Conservation (phyloP, 208 protist species). For the Crithidia thermophila region DNA sequence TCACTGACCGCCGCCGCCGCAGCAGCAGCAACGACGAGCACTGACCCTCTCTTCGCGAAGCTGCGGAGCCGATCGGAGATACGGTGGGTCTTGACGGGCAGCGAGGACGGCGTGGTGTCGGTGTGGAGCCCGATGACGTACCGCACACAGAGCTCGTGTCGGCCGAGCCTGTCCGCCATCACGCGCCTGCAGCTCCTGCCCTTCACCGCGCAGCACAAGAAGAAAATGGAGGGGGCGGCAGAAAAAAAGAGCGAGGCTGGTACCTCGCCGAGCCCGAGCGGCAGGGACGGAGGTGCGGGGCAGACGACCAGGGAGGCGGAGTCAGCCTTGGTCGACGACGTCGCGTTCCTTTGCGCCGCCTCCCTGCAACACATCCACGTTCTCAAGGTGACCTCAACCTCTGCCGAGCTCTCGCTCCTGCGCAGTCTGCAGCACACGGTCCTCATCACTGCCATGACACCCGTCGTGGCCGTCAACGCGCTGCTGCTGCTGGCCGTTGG, state of each 20-base stretch:
- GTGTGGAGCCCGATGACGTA: constrained; percentile 49
- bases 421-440: constrained; percentile 19
- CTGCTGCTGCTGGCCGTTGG: constrained; percentile 38
- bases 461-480: constrained; percentile 12
- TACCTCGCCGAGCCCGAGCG: not conserved
- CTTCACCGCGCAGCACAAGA: not conserved
- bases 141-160: constrained; percentile 27
- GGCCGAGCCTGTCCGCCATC: constrained; percentile 25
- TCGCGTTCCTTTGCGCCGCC: constrained; percentile 31
- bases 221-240: not conserved
- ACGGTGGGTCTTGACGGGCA: constrained; percentile 38
- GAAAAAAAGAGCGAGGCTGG: not conserved
- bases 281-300: not conserved
- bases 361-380: constrained; percentile 38
- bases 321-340: not conserved
- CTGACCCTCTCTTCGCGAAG: not conserved
- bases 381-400: constrained; percentile 8
- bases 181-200: constrained; percentile 33
- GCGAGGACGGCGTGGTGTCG: constrained; percentile 44
- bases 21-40: not conserved
- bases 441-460: constrained; percentile 17
- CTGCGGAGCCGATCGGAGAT: not conserved
- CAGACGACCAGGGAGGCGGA: not conserved
- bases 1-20: not conserved
- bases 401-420: constrained; percentile 30